These are phyloP conservation scores for Carex pumila DNA, from an alignment of 176 grass and related monocot genomes.

Conservation along the genomic window DNA sequence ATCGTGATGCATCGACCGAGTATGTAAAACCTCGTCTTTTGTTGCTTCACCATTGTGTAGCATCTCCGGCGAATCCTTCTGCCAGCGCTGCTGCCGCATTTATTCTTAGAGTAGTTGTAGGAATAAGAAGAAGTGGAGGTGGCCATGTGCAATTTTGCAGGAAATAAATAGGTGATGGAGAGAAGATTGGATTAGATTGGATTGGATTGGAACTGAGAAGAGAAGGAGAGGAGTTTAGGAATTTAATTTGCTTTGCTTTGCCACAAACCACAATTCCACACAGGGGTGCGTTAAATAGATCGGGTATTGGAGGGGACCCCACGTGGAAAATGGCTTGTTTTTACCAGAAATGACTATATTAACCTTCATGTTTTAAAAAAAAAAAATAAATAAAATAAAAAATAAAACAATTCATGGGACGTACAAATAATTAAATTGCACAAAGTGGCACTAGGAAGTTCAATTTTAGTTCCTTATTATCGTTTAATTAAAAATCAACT, in stretches of 20 bases:
- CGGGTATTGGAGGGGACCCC: neutral
- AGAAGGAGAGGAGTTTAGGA: neutral
- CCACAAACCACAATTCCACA: neutral
- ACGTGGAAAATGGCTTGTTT: neutral
- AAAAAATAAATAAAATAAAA: no score
- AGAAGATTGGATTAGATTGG: neutral
- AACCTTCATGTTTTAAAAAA: neutral
- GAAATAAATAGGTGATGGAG: neutral
- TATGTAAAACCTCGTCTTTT: conserved; percentile 86
- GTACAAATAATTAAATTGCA: neutral
- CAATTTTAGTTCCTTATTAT: no score
- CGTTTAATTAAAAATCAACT: neutral
- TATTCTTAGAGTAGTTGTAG: conserved; percentile 14
- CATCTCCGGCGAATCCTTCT: conserved; percentile 31
- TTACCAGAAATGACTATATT: conserved; percentile 8
- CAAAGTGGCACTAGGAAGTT: neutral
- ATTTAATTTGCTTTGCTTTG: neutral
- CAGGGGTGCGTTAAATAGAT: conserved; percentile 2
- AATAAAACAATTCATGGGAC: neutral
- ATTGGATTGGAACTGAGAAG: neutral
- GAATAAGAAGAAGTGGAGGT: conserved; percentile 25
- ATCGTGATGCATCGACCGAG: conserved; percentile 68
- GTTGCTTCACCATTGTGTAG: conserved; percentile 63
- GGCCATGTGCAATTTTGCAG: neutral
- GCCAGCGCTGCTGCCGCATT: neutral